These are phyloP conservation scores for Emergomyces orientalis DNA, from an alignment of 2,329 filamentous ascomycete species.

Conservation along the genomic window DNA sequence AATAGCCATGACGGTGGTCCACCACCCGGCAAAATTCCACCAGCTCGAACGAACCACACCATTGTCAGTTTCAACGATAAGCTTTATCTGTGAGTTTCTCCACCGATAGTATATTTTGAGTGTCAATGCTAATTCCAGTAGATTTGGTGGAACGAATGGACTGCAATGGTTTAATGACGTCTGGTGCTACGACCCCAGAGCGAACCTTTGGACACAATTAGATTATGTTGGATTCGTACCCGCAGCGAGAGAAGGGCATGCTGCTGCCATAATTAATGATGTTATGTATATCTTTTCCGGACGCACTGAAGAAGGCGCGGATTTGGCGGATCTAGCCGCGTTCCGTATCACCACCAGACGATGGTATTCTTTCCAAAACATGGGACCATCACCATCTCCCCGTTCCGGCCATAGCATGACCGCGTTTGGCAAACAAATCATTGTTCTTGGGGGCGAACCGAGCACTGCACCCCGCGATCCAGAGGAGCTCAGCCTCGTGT, in stretches of 20 bases:
- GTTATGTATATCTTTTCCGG: slow-evolving; percentile 99
- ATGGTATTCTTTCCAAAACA: slow-evolving; percentile 99
- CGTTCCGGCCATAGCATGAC: slow-evolving; percentile 98
- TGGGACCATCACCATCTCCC: slow-evolving; percentile 90
- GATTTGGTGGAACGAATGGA: slow-evolving; percentile 96
- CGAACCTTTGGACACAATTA: slow-evolving; percentile 75
- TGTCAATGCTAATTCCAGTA: slow-evolving; percentile 28
- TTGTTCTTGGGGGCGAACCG: slow-evolving; percentile 88
- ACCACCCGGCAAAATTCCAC: slow-evolving; percentile 60
- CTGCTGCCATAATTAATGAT: slow-evolving; percentile 85
- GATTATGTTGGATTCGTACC: slow-evolving; percentile 98
- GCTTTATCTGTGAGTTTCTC: slow-evolving; percentile 67
- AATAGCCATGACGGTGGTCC: slow-evolving; percentile 54
- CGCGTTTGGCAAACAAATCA: slow-evolving; percentile 79
- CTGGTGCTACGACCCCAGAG: slow-evolving; percentile 82
- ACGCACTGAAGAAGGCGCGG: slow-evolving; percentile 82
- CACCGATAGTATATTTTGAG: background rate
- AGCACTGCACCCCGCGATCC: slow-evolving; percentile 74
- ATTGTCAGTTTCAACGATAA: slow-evolving; percentile 87
- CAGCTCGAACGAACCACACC: slow-evolving; percentile 88
- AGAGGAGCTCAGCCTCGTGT: slow-evolving; percentile 77
- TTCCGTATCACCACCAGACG: slow-evolving; percentile 71
- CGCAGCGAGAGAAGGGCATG: slow-evolving; percentile 84
- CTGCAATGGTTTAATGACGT: slow-evolving; percentile 98
- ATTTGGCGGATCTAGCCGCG: slow-evolving; percentile 86